Conservation (phyloP, 1,284 basidiomycete species). For the Pholiota adiposa region DNA sequence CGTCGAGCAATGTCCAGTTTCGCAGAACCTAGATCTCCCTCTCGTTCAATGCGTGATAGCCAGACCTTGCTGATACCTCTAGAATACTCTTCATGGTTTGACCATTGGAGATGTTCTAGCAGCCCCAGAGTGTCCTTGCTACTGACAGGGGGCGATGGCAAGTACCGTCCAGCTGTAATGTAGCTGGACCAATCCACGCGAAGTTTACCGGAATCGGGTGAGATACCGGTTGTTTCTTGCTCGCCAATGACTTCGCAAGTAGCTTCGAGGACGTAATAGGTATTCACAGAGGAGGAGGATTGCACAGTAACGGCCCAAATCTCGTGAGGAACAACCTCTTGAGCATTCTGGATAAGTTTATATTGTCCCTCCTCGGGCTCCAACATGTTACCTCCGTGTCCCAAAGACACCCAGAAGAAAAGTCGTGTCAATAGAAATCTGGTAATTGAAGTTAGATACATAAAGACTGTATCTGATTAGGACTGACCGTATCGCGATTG, state of each 20-base stretch:
- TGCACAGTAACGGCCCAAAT: conserved; percentile 59
- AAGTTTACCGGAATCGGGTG: conserved; percentile 25
- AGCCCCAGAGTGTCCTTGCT: conserved; percentile 4
- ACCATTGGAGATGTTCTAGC: conserved; percentile 47
- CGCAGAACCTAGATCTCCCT: conserved; percentile 44
- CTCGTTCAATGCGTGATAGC: conserved; percentile 48
- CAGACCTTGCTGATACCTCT: conserved; percentile 68
- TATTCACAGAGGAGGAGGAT: conserved; percentile 29
- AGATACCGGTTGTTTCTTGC: conserved; percentile 14
- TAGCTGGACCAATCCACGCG: conserved; percentile 70
- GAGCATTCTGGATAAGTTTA: conserved; percentile 38
- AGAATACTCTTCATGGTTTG: conserved; percentile 71
- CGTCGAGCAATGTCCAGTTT: conserved; percentile 57
- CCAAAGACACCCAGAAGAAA: conserved; percentile 64
- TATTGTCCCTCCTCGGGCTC: conserved; percentile 38
- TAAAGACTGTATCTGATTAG: background rate
- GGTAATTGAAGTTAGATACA: too few relatives aligned
- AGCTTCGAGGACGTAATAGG: conserved; percentile 60
- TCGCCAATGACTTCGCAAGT: conserved; percentile 74
- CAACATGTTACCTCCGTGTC: conserved; percentile 30
- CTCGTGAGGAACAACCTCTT: conserved; percentile 56
- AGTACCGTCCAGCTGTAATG: conserved; percentile 36
- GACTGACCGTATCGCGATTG: conserved; percentile 57
- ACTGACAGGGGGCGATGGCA: conserved; percentile 3
- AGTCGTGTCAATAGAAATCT: conserved; percentile 67